These are phyloP conservation scores for Stagonosporopsis tanaceti DNA, from an alignment of 2,329 filamentous ascomycete genomes.

Conservation along the genomic window DNA sequence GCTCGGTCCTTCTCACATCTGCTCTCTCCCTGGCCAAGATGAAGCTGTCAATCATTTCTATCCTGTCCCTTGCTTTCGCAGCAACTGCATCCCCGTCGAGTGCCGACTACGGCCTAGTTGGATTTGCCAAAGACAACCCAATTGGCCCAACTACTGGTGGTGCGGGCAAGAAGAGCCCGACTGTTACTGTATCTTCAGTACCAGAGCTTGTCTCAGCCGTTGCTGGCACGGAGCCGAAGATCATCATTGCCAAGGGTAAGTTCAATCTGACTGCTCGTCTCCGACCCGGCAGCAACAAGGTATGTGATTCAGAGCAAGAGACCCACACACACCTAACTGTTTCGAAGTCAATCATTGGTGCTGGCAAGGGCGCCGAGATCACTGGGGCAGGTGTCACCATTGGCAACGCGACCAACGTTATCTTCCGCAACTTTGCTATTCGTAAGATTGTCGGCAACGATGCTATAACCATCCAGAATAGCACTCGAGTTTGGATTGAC, in stretches of 20 bases:
- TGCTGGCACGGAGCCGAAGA: slow-evolving; percentile 36
- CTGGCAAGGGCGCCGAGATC: slow-evolving; percentile 52
- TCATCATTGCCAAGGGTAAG: slow-evolving; percentile 55
- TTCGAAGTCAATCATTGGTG: slow-evolving; percentile 29
- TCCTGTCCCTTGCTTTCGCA: slow-evolving; percentile 28
- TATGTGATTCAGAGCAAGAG: neutral
- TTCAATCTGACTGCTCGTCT: slow-evolving; percentile 55
- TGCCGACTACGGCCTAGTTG: slow-evolving; percentile 39
- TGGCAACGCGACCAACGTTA: slow-evolving; percentile 64
- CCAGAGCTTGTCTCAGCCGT: slow-evolving; percentile 39
- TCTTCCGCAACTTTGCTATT: slow-evolving; percentile 69
- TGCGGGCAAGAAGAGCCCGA: slow-evolving; percentile 37
- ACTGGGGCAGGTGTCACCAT: slow-evolving; percentile 62
- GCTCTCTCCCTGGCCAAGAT: slow-evolving; percentile 20
- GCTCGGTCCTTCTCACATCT: slow-evolving; percentile 4
- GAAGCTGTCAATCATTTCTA: slow-evolving; percentile 36
- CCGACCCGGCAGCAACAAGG: slow-evolving; percentile 54
- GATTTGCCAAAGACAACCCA: slow-evolving; percentile 46
- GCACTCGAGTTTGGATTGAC: slow-evolving; percentile 69
- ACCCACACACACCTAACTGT: slow-evolving; percentile 40
- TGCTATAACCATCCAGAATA: slow-evolving; percentile 66
- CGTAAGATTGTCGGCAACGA: slow-evolving; percentile 66
- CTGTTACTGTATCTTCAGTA: slow-evolving; percentile 40
- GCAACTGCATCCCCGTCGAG: slow-evolving; percentile 30
- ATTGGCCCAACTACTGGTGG: slow-evolving; percentile 46